Evolutionary conservation across 1,284 basidiomycete genomes (phyloP).

Genomic region (Peniophora sp.): DNA sequence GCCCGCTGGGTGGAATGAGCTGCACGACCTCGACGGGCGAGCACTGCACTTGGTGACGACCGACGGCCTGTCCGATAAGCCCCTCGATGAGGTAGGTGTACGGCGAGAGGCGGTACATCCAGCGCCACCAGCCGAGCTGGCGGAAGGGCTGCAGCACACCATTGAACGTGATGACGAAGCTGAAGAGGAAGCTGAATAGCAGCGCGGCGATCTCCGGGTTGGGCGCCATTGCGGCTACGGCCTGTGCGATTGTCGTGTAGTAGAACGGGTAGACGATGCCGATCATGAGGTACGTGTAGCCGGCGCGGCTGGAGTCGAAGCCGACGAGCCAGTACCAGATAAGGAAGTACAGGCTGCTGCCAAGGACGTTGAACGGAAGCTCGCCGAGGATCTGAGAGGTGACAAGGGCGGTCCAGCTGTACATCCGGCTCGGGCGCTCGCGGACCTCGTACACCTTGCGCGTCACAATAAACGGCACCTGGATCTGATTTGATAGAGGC

Average conservation of each 20-base stretch:
- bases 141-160: conserved; percentile 60
- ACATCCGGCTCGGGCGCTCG: conserved; percentile 69
- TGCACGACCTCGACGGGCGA: conserved; percentile 31
- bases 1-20: conserved; percentile 50
- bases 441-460: conserved; percentile 57
- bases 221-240: conserved; percentile 60
- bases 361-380: conserved; percentile 60
- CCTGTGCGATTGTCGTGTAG: conserved; percentile 52
- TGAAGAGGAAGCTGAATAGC: conserved; percentile 56
- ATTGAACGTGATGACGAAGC: conserved; percentile 58
- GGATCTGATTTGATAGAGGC: conserved; percentile 45
- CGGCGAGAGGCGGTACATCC: conserved; percentile 77
- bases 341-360: conserved; percentile 50
- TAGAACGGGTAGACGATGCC: conserved; percentile 43
- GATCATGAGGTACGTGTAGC: conserved; percentile 46
- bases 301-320: conserved; percentile 42
- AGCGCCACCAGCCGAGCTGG: conserved; percentile 72
- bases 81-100: conserved; percentile 67
- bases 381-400: conserved; percentile 57
- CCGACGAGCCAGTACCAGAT: conserved; percentile 72
- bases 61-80: conserved; percentile 37
- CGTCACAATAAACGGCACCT: conserved; percentile 42
- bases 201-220: conserved; percentile 60
- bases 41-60: conserved; percentile 39
- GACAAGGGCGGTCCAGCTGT: conserved; percentile 74